phyloP scores from a whole-genome alignment of 2,329 filamentous ascomycete species.

The Fusarium incarnatum region DNA sequence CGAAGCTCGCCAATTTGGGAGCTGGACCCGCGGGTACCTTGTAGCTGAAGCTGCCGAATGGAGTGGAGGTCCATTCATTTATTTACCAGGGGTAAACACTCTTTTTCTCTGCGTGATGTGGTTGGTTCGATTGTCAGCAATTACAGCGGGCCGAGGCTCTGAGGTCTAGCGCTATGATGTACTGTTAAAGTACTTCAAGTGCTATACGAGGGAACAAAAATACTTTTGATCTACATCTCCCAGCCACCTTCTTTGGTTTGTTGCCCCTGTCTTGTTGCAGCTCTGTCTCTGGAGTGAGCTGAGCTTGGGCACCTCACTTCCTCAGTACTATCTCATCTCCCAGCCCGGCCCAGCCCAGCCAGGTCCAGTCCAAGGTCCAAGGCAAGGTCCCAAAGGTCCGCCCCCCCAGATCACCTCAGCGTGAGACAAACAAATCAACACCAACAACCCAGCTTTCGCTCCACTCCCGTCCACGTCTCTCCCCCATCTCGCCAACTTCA shows the following conservation, averaged over 20 bases:
- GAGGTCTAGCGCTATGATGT: slow-evolving; percentile 11
- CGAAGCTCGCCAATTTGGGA: slow-evolving; percentile 28
- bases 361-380: slow-evolving; percentile 9
- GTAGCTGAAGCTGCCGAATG: slow-evolving; percentile 32
- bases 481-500: slow-evolving; percentile 41
- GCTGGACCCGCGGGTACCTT: slow-evolving; percentile 25
- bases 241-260: slow-evolving; percentile 31
- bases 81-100: slow-evolving; percentile 38
- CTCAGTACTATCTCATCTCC: slow-evolving; percentile 37
- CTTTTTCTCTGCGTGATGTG: slow-evolving; percentile 1
- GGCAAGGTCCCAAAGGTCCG: slow-evolving; percentile 4
- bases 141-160: slow-evolving; percentile 37
- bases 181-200: slow-evolving; percentile 11
- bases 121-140: slow-evolving; percentile 28
- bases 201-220: neutral
- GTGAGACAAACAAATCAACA: slow-evolving; percentile 41
- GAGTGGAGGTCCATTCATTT: slow-evolving; percentile 12
- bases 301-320: slow-evolving; percentile 35
- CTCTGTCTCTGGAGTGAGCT: slow-evolving; percentile 34
- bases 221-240: slow-evolving; percentile 30
- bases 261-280: slow-evolving; percentile 35
- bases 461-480: slow-evolving; percentile 40
- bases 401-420: slow-evolving; percentile 28
- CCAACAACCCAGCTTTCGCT: slow-evolving; percentile 39
- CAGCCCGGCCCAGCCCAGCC: slow-evolving; percentile 20